A percentile compares a stretch with the other conserved stretches of the same genome.
These are phyloP conservation scores for Neoboletus subvelutipes DNA, from an alignment of 768 basidiomycete species.

Conservation along the genomic window DNA sequence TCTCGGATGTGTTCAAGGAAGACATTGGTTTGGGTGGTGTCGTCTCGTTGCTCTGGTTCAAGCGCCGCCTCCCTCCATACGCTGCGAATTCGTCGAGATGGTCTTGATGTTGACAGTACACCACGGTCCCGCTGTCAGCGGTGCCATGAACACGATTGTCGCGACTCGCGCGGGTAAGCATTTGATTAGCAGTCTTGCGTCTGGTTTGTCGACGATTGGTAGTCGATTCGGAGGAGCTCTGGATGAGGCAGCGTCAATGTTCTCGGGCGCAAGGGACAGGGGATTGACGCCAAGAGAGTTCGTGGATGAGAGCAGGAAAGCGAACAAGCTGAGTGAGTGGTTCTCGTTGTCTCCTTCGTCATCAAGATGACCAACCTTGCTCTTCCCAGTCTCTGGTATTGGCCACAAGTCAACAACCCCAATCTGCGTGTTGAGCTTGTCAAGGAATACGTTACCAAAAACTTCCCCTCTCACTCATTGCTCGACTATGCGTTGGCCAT, in stretches of 20 bases:
- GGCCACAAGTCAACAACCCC: conserved; percentile 99
- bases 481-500: conserved; percentile 95
- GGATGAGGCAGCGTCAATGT: conserved; percentile 96
- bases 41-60: conserved; percentile 96
- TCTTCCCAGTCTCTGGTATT: conserved; percentile 80
- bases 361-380: conserved; percentile 5
- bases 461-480: conserved; percentile 93
- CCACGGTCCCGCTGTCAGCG: conserved; percentile 97
- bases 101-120: conserved; percentile 99
- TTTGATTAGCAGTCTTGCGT: conserved; percentile 92
- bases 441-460: conserved; percentile 91
- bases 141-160: conserved; percentile 99
- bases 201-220: conserved; percentile 96
- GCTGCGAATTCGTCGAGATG: conserved; percentile 99
- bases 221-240: conserved; percentile 98
- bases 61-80: conserved; percentile 86
- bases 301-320: conserved; percentile 89
- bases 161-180: conserved; percentile 99
- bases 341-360: not conserved
- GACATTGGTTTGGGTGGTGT: conserved; percentile 97
- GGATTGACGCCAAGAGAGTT: conserved; percentile 98
- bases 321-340: conserved; percentile 87
- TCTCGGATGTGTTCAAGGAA: conserved; percentile 98
- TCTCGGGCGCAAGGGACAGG: conserved; percentile 86
- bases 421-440: conserved; percentile 91